These are phyloP conservation scores for Pseudocercospora fuligena DNA, from an alignment of 2,329 filamentous ascomycete species.

Conservation along the genomic window DNA sequence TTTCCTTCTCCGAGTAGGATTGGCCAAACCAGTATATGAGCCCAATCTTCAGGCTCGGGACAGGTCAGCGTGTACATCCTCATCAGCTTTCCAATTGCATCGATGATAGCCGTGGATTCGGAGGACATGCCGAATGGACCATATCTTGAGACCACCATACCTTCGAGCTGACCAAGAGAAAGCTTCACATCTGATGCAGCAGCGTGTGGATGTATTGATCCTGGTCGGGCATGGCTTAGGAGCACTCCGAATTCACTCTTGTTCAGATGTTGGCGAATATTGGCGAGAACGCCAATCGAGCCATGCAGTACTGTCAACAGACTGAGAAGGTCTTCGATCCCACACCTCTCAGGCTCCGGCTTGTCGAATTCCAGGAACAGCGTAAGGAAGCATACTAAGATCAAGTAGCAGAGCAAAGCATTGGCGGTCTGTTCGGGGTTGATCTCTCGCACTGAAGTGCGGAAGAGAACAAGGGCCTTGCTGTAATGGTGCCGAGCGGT, in stretches of 20 bases:
- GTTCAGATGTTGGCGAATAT: conserved; percentile 11
- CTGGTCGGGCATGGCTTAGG: conserved; percentile 11
- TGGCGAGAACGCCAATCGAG: conserved; percentile 14
- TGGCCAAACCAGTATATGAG: conserved; percentile 31
- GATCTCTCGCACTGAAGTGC: conserved; percentile 8
- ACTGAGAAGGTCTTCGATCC: conserved; percentile 12
- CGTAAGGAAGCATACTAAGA: conserved; percentile 20
- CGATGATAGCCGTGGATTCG: conserved; percentile 23
- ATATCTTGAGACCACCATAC: conserved; percentile 25
- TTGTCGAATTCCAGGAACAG: conserved; percentile 17
- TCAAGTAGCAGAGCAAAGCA: conserved; percentile 20
- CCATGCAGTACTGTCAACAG: conserved; percentile 16
- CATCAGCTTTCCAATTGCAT: conserved; percentile 27
- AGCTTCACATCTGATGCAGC: conserved; percentile 16
- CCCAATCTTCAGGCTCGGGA: conserved; percentile 29
- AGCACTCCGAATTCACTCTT: conserved; percentile 10
- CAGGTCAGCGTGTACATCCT: conserved; percentile 28
- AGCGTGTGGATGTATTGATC: neutral
- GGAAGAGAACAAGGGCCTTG: conserved; percentile 23
- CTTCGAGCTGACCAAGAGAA: conserved; percentile 26
- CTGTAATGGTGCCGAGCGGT: conserved; percentile 32
- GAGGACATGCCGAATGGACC: conserved; percentile 14
- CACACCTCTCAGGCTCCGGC: conserved; percentile 5
- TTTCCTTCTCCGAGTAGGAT: conserved; percentile 21
- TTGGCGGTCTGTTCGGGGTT: conserved; percentile 13